Conservation (phyloP, 805 yeast genomes). For the Lipomyces chichibuensis region DNA sequence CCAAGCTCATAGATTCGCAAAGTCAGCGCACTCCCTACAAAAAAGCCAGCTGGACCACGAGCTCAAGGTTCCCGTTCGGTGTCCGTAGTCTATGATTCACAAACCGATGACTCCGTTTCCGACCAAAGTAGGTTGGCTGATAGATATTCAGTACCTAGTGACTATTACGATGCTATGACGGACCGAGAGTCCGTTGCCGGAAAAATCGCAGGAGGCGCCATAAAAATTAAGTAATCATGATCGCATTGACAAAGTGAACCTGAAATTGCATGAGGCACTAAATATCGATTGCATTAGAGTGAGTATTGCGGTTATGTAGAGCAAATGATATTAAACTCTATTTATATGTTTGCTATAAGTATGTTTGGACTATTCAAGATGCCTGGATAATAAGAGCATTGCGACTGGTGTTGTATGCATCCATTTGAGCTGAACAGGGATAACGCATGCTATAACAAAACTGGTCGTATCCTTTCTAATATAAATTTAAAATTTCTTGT, state of each 20-base stretch:
- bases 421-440: too few species aligned
- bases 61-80: not conserved
- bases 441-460: too few species aligned
- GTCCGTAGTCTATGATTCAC: not conserved
- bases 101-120: not conserved
- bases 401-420: too few species aligned
- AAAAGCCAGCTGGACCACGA: conserved; percentile 1
- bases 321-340: too few species aligned
- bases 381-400: too few species aligned
- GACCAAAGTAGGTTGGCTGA: not conserved
- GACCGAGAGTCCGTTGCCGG: not conserved
- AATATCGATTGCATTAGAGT: not conserved
- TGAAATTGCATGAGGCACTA: not conserved
- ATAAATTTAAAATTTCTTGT: too few species aligned
- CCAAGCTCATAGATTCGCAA: not conserved
- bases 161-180: not conserved
- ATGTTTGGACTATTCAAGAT: not conserved
- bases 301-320: not conserved
- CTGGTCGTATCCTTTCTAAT: too few species aligned
- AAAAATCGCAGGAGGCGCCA: not conserved
- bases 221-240: not conserved
- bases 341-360: not conserved
- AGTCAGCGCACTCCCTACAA: not conserved
- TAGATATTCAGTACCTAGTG: not conserved
- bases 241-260: not conserved